These are phyloP conservation scores for Lolium perenne DNA, from an alignment of 176 grass and related monocot genomes.

Conservation along the genomic window DNA sequence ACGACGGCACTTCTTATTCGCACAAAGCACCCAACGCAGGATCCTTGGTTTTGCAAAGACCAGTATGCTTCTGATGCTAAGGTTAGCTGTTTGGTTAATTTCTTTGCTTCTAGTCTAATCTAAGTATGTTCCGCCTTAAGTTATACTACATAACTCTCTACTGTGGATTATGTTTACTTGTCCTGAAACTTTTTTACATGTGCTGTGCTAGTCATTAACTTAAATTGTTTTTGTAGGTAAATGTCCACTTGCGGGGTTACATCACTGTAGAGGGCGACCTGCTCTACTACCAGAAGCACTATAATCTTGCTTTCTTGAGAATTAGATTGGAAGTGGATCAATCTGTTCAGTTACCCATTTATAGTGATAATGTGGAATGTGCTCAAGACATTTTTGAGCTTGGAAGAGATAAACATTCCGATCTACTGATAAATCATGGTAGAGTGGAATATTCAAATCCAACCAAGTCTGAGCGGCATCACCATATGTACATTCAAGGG, in stretches of 20 bases:
- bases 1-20: background rate
- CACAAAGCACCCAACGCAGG: background rate
- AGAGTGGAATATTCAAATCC: slow-evolving; percentile 9
- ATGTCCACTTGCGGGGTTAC: background rate
- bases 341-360: background rate
- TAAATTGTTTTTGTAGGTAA: slow-evolving; percentile 7
- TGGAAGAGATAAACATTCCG: background rate
- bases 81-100: background rate
- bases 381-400: background rate
- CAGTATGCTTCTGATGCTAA: background rate
- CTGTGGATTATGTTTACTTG: background rate
- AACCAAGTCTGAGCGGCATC: background rate
- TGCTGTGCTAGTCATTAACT: background rate
- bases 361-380: background rate
- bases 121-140: background rate
- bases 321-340: background rate
- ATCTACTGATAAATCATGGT: background rate
- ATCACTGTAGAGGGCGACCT: background rate
- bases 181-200: background rate
- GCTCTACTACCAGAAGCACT: slow-evolving; percentile 26
- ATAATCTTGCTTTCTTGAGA: slow-evolving; percentile 19
- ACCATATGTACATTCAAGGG: background rate
- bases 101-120: background rate
- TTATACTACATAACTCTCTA: background rate
- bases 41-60: background rate